Conservation (phyloP, 2,329 filamentous ascomycete species). For the Metarhizium sp. region DNA sequence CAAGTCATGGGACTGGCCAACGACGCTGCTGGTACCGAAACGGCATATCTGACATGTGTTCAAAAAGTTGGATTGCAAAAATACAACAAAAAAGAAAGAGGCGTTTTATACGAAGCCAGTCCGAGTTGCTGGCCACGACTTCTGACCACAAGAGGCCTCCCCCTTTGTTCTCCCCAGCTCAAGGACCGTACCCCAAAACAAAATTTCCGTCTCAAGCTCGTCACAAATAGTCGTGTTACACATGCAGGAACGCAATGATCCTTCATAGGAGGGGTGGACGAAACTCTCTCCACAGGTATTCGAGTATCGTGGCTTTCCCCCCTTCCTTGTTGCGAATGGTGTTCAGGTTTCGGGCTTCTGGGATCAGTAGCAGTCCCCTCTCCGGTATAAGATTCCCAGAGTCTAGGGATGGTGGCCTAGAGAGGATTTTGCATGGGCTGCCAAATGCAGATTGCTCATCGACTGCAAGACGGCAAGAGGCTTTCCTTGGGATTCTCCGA, state of each 20-base stretch:
- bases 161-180: neutral
- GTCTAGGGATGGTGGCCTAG: neutral
- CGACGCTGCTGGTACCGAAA: neutral
- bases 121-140: neutral
- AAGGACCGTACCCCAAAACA: neutral
- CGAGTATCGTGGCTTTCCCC: neutral
- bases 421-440: constrained; percentile 1
- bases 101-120: neutral
- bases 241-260: constrained; percentile 9
- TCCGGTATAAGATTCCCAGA: neutral
- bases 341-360: neutral
- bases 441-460: constrained; percentile 1
- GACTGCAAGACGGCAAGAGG: neutral
- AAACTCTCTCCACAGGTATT: neutral
- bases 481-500: neutral
- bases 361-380: neutral
- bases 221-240: constrained; percentile 8
- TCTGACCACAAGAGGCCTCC: neutral
- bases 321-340: neutral
- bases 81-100: neutral
- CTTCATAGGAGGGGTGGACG: neutral
- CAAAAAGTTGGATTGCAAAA: neutral
- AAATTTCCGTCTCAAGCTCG: neutral
- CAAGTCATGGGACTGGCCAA: neutral
- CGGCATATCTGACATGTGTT: neutral